phyloP scores from a whole-genome alignment of 345 rosid species.

The Lepidium sativum region DNA sequence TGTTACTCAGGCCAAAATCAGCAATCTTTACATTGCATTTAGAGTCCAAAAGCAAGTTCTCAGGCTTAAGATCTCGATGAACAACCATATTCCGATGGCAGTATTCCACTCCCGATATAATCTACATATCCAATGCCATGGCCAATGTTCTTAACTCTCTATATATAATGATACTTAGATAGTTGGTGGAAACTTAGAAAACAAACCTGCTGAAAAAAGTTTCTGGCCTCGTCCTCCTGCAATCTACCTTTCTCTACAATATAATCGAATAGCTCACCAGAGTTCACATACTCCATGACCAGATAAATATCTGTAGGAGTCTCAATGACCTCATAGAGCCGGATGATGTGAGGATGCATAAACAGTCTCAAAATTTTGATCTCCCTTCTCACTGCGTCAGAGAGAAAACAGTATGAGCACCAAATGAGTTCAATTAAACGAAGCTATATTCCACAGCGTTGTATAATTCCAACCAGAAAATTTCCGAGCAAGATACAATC shows the following conservation, averaged over 20 bases:
- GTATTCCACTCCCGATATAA: conserved; percentile 85
- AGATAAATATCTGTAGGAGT: conserved; percentile 70
- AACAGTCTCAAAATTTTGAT: conserved; percentile 83
- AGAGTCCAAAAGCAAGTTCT: conserved; percentile 85
- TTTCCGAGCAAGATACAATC: neutral
- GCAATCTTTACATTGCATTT: conserved; percentile 90
- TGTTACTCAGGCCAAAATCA: conserved; percentile 95
- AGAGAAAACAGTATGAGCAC: neutral
- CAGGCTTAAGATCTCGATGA: conserved; percentile 97
- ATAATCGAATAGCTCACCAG: conserved; percentile 95
- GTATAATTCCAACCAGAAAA: neutral
- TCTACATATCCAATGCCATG: conserved; percentile 39
- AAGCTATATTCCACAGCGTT: neutral
- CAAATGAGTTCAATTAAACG: neutral
- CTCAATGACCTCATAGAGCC: conserved; percentile 92
- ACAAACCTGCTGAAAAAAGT: conserved; percentile 86
- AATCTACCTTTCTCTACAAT: conserved; percentile 84
- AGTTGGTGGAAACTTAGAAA: neutral
- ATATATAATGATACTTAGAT: neutral
- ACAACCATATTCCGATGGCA: conserved; percentile 92
- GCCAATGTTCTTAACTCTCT: neutral
- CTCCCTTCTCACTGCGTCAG: conserved; percentile 77
- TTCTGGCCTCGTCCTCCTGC: conserved; percentile 93
- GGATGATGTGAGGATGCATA: conserved; percentile 91
- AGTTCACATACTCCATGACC: conserved; percentile 87